Percentiles rank a stretch among this genome's conserved stretches.
Conservation (phyloP, 345 rosid genomes). For the Ceriops zippeliana region DNA sequence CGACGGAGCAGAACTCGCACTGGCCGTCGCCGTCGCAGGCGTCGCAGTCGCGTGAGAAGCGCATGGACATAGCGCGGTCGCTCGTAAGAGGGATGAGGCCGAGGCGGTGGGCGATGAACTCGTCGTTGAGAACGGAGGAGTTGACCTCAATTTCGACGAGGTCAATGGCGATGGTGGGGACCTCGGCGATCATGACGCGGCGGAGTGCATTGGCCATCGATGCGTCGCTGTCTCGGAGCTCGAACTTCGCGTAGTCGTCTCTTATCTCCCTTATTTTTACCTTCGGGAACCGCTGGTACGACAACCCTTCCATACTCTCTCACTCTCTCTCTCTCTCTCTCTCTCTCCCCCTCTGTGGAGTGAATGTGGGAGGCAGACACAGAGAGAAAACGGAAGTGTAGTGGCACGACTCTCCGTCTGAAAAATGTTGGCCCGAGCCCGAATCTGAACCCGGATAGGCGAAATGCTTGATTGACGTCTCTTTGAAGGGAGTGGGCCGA, state of each 20-base stretch:
- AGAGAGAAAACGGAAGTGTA: too few relatives aligned
- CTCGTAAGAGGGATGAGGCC: slow-evolving; percentile 91
- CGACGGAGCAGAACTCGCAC: slow-evolving; percentile 96
- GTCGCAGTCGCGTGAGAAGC: slow-evolving; percentile 93
- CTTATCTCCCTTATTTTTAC: slow-evolving; percentile 71
- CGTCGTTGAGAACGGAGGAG: slow-evolving; percentile 88
- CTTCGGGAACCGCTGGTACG: slow-evolving; percentile 89
- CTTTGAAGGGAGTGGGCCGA: too few relatives aligned
- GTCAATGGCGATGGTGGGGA: slow-evolving; percentile 94
- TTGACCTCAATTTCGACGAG: slow-evolving; percentile 89
- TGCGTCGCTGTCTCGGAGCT: slow-evolving; percentile 88
- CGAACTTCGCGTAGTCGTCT: slow-evolving; percentile 81
- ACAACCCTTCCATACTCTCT: slow-evolving; percentile 51
- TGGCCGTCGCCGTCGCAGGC: slow-evolving; percentile 97
- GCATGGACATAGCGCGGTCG: slow-evolving; percentile 88
- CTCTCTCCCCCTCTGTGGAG: too few relatives aligned
- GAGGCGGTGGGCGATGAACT: slow-evolving; percentile 92
- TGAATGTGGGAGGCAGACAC: too few relatives aligned
- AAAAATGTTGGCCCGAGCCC: too few relatives aligned
- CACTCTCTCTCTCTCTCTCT: too few relatives aligned
- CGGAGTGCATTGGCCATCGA: slow-evolving; percentile 96
- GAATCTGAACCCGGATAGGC: too few relatives aligned
- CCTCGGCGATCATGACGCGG: slow-evolving; percentile 95
- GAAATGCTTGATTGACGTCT: too few relatives aligned
- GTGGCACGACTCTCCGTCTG: too few relatives aligned